These are phyloP conservation scores for Maudiozyma barnettii DNA, from an alignment of 805 yeast genomes.

Conservation along the genomic window DNA sequence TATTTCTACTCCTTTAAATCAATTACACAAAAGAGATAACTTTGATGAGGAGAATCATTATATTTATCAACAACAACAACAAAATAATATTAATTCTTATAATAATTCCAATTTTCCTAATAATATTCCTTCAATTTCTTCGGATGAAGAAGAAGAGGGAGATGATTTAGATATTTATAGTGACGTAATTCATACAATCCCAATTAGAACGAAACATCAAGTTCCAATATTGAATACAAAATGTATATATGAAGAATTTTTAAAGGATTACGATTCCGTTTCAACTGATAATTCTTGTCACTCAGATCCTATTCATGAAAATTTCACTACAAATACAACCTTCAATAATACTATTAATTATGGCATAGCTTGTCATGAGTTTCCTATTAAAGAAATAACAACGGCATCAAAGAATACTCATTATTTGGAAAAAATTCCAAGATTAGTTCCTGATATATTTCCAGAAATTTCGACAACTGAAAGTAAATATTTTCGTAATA, in stretches of 20 bases:
- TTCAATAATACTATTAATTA: background rate
- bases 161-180: background rate
- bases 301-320: background rate
- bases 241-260: constrained; percentile 1
- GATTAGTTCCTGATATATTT: background rate
- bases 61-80: background rate
- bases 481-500: background rate
- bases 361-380: background rate
- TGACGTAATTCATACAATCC: constrained; percentile 19
- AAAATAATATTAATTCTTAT: background rate
- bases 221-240: background rate
- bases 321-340: too few relatives aligned
- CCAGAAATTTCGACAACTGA: background rate
- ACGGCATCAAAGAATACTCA: background rate
- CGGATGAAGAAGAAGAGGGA: background rate
- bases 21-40: background rate
- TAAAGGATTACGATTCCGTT: background rate
- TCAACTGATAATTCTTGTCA: background rate
- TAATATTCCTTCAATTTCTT: background rate
- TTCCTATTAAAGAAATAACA: background rate
- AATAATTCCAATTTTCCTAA: background rate
- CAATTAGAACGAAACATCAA: constrained; percentile 13
- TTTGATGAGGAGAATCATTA: background rate
- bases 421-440: background rate
- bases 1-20: background rate